Percentiles rank a stretch among this genome's conserved stretches.
These are phyloP conservation scores for Pyrenophora graminea DNA, from an alignment of 2,329 filamentous ascomycete species.

Conservation along the genomic window DNA sequence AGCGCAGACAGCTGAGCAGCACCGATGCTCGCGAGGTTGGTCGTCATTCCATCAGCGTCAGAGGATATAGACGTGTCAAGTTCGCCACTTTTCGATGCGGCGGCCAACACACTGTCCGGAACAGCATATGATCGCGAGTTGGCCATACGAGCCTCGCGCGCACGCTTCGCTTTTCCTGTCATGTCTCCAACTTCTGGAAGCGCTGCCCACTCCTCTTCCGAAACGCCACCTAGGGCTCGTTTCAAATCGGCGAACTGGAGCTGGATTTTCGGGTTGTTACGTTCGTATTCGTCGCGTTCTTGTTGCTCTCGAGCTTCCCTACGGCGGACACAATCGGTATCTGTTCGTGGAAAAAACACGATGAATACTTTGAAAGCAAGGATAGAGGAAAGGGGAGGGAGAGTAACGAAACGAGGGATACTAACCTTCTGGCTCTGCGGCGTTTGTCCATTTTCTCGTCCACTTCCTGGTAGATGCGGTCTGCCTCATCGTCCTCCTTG, in stretches of 20 bases:
- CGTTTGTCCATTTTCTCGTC: conserved; percentile 97
- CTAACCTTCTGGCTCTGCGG: conserved; percentile 83
- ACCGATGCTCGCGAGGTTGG: conserved; percentile 96
- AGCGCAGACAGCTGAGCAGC: conserved; percentile 94
- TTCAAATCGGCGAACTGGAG: conserved; percentile 98
- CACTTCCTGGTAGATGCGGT: conserved; percentile 91
- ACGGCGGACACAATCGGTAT: conserved; percentile 70
- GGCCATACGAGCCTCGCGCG: conserved; percentile 77
- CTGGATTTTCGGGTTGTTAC: conserved; percentile 96
- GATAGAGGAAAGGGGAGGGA: conserved; percentile 30
- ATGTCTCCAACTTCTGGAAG: conserved; percentile 95
- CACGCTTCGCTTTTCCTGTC: conserved; percentile 88
- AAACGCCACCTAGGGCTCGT: conserved; percentile 81
- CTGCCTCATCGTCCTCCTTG: conserved; percentile 95
- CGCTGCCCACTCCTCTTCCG: conserved; percentile 95
- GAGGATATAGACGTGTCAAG: conserved; percentile 81
- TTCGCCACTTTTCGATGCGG: conserved; percentile 78
- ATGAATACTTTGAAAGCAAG: conserved; percentile 62
- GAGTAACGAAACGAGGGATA: conserved; percentile 44
- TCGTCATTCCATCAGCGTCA: conserved; percentile 81
- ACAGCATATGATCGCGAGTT: conserved; percentile 81
- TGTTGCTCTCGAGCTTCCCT: conserved; percentile 93
- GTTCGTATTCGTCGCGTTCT: conserved; percentile 93
- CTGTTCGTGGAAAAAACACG: conserved; percentile 69
- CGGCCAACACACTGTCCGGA: conserved; percentile 90